A percentile compares a stretch with the other conserved stretches of the same genome.
Conservation (phyloP, 225 moss, liverwort and hornwort species). For the Sphagnum tenellum region DNA sequence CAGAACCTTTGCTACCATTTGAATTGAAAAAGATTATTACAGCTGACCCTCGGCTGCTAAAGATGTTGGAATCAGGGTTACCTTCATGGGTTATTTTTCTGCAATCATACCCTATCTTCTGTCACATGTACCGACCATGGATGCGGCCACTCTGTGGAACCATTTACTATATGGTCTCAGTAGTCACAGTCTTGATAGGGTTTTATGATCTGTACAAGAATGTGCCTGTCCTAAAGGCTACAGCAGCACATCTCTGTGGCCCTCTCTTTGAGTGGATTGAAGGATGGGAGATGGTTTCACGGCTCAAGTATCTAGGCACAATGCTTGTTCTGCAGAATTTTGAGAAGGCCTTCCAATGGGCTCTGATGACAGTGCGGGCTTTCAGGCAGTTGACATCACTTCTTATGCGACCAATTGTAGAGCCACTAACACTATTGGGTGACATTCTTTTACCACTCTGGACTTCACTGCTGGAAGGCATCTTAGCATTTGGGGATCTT, state of each 20-base stretch:
- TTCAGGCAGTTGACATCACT: conserved; percentile 48
- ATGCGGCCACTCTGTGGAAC: conserved; percentile 84
- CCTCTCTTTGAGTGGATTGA: conserved; percentile 87
- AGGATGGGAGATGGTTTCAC: conserved; percentile 86
- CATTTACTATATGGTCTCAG: conserved; percentile 68
- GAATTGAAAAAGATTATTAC: conserved; percentile 63
- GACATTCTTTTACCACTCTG: conserved; percentile 59
- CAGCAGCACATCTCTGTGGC: conserved; percentile 77
- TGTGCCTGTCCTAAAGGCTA: conserved; percentile 82
- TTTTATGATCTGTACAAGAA: conserved; percentile 92
- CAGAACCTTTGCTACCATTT: conserved; percentile 67
- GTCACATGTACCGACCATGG: conserved; percentile 81
- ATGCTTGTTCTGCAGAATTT: conserved; percentile 85
- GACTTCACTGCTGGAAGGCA: conserved; percentile 33
- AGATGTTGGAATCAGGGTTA: conserved; percentile 85
- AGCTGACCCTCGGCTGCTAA: conserved; percentile 62
- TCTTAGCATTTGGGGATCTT: conserved; percentile 41
- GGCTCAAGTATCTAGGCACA: conserved; percentile 76
- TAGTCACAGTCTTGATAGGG: conserved; percentile 79
- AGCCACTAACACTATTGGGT: conserved; percentile 50
- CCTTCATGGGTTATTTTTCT: conserved; percentile 86
- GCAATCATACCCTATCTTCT: conserved; percentile 86
- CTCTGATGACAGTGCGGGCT: conserved; percentile 53
- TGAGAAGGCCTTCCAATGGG: conserved; percentile 81
- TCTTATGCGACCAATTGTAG: conserved; percentile 59